A percentile compares a stretch with the other conserved stretches of the same genome.
Conservation (phyloP, 805 yeast species). For the Millerozyma acaciae region DNA sequence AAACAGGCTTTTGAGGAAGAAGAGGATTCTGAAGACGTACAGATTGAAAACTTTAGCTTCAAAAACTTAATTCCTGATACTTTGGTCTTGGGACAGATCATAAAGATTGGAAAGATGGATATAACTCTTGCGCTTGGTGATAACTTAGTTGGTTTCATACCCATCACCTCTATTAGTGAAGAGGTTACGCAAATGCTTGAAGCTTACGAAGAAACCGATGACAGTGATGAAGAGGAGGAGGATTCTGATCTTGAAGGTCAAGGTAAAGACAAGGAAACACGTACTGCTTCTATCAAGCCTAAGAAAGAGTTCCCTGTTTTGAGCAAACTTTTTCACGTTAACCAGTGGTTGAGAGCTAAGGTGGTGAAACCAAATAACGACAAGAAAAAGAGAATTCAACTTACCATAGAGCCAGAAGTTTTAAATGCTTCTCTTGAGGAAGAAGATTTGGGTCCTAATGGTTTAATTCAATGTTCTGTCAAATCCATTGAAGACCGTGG, state of each 20-base stretch:
- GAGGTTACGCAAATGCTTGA: conserved; percentile 57
- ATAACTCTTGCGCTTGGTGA: conserved; percentile 73
- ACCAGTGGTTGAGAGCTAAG: conserved; percentile 83
- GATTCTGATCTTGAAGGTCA: conserved; percentile 23
- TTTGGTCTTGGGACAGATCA: conserved; percentile 71
- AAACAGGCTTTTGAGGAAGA: conserved; percentile 13
- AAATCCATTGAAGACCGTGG: conserved; percentile 92
- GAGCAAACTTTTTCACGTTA: conserved; percentile 52
- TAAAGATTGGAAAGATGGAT: conserved; percentile 57
- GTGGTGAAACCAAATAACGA: conserved; percentile 55
- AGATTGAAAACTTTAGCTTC: conserved; percentile 60
- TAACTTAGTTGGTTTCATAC: conserved; percentile 72
- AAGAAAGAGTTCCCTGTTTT: conserved; percentile 54
- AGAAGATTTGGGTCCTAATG: conserved; percentile 63
- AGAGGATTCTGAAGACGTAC: conserved; percentile 32
- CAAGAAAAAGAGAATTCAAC: conserved; percentile 61
- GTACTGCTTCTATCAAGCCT: conserved; percentile 19
- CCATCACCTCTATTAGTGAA: conserved; percentile 67
- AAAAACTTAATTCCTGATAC: conserved; percentile 69
- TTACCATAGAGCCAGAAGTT: conserved; percentile 68
- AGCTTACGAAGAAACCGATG: conserved; percentile 43
- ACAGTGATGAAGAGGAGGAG: conserved; percentile 31
- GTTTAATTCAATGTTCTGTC: conserved; percentile 71
- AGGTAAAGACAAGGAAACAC: conserved; percentile 17
- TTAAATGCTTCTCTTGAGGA: conserved; percentile 60